Conservation (phyloP, 768 basidiomycete species). For the Rhizopogon vulgaris region DNA sequence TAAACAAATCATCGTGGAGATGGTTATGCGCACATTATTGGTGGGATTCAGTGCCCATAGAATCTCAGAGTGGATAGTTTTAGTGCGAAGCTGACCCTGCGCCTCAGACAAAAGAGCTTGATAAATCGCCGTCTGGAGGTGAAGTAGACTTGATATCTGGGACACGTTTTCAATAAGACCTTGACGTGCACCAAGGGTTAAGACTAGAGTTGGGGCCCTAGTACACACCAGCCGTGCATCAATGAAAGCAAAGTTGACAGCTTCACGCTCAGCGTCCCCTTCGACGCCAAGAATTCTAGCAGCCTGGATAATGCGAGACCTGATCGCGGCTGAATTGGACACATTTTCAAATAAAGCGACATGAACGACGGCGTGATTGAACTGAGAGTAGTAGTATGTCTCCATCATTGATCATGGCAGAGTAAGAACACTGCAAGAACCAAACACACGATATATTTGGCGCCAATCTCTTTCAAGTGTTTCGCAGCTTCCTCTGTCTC, state of each 20-base stretch:
- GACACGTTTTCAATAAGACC: slow-evolving; percentile 2
- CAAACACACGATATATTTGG: background rate
- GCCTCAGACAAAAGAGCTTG: slow-evolving; percentile 71
- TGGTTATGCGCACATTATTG: slow-evolving; percentile 56
- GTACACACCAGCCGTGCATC: slow-evolving; percentile 71
- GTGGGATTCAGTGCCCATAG: slow-evolving; percentile 84
- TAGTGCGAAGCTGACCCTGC: slow-evolving; percentile 62
- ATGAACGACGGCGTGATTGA: slow-evolving; percentile 42
- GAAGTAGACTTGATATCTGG: slow-evolving; percentile 76
- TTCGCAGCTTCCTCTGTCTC: too few relatives aligned
- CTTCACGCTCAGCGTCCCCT: slow-evolving; percentile 64
- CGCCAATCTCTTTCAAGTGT: background rate
- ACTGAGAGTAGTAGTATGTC: slow-evolving; percentile 48
- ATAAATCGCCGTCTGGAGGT: slow-evolving; percentile 79
- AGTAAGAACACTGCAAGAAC: background rate
- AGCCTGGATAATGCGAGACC: slow-evolving; percentile 65
- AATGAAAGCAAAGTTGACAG: slow-evolving; percentile 89
- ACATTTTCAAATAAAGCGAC: slow-evolving; percentile 65
- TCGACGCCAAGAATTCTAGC: slow-evolving; percentile 49
- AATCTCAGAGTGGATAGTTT: slow-evolving; percentile 87
- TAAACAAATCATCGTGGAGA: background rate
- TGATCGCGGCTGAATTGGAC: slow-evolving; percentile 52
- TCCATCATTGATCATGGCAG: slow-evolving; percentile 39
- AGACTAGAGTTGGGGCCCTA: slow-evolving; percentile 8
- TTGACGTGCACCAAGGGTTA: background rate